phyloP scores from a whole-genome alignment of 164 flowering plant species.

The Vitis rupestris region DNA sequence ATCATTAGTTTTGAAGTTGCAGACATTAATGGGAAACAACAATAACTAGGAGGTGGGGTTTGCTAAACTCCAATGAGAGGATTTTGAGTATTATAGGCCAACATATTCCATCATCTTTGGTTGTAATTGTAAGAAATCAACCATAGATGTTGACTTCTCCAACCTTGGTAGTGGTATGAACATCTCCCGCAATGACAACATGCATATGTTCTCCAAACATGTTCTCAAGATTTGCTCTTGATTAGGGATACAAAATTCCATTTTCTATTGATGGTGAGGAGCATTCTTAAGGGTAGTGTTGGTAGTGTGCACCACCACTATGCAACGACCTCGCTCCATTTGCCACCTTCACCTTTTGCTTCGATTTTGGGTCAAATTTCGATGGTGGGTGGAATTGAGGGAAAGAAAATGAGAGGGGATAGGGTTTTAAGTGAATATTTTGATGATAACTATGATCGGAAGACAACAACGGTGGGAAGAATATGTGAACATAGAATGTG shows the following conservation, averaged over 20 bases:
- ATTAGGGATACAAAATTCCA: slow-evolving; percentile 96
- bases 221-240: slow-evolving; percentile 89
- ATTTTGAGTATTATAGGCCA: slow-evolving; percentile 98
- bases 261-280: slow-evolving; percentile 69
- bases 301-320: not conserved
- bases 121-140: slow-evolving; percentile 80
- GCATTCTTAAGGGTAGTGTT: slow-evolving; percentile 49
- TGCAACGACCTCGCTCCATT: no score
- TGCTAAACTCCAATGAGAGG: slow-evolving; percentile 96
- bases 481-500: slow-evolving; percentile 21
- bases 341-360: no score
- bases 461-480: slow-evolving; percentile 30
- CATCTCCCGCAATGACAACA: slow-evolving; percentile 90
- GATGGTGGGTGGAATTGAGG: slow-evolving; percentile 12
- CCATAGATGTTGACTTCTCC: slow-evolving; percentile 89
- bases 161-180: slow-evolving; percentile 97
- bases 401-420: slow-evolving; percentile 39
- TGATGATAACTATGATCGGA: slow-evolving; percentile 51
- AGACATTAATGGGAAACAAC: slow-evolving; percentile 16
- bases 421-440: slow-evolving; percentile 34
- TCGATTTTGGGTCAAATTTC: not conserved
- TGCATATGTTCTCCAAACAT: slow-evolving; percentile 95
- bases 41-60: slow-evolving; percentile 91
- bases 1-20: not conserved
- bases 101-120: slow-evolving; percentile 93